Conservation (phyloP, 805 yeast genomes). For the Brettanomyces naardenensis region DNA sequence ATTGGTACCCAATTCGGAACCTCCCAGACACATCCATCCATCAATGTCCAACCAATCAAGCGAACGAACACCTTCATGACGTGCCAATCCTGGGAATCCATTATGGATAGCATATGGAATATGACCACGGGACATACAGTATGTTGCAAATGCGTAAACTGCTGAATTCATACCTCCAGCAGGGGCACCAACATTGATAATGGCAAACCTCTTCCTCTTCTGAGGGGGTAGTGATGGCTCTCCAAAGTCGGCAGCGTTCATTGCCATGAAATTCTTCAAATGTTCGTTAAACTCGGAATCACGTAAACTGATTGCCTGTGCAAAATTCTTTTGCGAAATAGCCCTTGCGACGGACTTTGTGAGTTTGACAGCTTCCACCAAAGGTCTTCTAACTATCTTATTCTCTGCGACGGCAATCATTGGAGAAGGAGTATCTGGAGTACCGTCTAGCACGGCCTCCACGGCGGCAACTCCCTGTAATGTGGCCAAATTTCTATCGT, state of each 20-base stretch:
- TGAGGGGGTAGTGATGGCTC: constrained; percentile 49
- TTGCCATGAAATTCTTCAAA: constrained; percentile 53
- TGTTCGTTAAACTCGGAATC: constrained; percentile 79
- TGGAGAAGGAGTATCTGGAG: constrained; percentile 91
- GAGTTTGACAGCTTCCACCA: constrained; percentile 81
- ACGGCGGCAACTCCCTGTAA: constrained; percentile 98
- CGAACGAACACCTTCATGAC: constrained; percentile 52
- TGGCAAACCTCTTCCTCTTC: constrained; percentile 55
- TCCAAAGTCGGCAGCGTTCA: constrained; percentile 60
- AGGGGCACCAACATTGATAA: constrained; percentile 75
- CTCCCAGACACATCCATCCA: constrained; percentile 70
- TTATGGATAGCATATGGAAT: constrained; percentile 62
- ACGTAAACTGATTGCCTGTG: constrained; percentile 77
- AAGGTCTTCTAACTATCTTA: constrained; percentile 74
- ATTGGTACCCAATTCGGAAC: constrained; percentile 78
- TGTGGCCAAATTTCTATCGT: constrained; percentile 85
- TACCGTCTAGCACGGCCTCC: constrained; percentile 78
- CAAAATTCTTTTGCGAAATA: constrained; percentile 70
- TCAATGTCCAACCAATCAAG: constrained; percentile 64
- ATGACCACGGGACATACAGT: constrained; percentile 72
- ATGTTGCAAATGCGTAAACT: constrained; percentile 66
- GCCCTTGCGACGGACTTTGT: constrained; percentile 91
- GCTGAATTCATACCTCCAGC: constrained; percentile 75
- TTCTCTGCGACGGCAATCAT: constrained; percentile 87
- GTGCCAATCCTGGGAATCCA: constrained; percentile 65